Evolutionary conservation across 1,139 yeast species (phyloP).

Genomic region (Fermentozyma sake): DNA sequence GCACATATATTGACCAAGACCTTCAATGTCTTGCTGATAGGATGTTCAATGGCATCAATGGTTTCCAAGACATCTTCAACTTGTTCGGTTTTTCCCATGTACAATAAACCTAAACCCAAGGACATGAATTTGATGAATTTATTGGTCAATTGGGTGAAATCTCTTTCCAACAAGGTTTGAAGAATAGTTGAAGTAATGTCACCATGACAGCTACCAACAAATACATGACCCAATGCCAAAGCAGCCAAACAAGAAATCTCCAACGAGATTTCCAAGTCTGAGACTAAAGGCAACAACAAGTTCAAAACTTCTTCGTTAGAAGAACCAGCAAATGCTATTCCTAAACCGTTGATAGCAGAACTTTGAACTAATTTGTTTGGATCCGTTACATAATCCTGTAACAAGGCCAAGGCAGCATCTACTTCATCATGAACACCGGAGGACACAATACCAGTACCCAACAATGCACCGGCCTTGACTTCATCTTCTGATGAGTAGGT

Average conservation of each 20-base stretch:
- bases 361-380: constrained; percentile 55
- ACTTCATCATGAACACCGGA: constrained; percentile 94
- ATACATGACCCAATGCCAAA: constrained; percentile 87
- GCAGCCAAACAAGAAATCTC: constrained; percentile 87
- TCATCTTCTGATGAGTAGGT: constrained; percentile 82
- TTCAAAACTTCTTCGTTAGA: constrained; percentile 80
- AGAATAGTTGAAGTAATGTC: constrained; percentile 87
- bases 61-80: constrained; percentile 95
- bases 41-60: constrained; percentile 92
- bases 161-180: constrained; percentile 86
- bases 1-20: constrained; percentile 92
- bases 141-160: constrained; percentile 67
- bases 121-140: constrained; percentile 91
- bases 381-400: constrained; percentile 70
- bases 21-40: constrained; percentile 84
- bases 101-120: constrained; percentile 85
- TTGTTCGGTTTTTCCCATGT: constrained; percentile 91
- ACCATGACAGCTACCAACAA: constrained; percentile 94
- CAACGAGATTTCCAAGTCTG: constrained; percentile 70
- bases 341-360: constrained; percentile 86
- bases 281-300: constrained; percentile 76
- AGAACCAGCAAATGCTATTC: constrained; percentile 94
- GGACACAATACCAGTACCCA: constrained; percentile 94
- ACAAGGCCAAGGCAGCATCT: constrained; percentile 83
- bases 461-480: constrained; percentile 91